A percentile compares a stretch with the other conserved stretches of the same genome.
Conservation (phyloP, 1,284 basidiomycete genomes). For the Puccinia horiana region DNA sequence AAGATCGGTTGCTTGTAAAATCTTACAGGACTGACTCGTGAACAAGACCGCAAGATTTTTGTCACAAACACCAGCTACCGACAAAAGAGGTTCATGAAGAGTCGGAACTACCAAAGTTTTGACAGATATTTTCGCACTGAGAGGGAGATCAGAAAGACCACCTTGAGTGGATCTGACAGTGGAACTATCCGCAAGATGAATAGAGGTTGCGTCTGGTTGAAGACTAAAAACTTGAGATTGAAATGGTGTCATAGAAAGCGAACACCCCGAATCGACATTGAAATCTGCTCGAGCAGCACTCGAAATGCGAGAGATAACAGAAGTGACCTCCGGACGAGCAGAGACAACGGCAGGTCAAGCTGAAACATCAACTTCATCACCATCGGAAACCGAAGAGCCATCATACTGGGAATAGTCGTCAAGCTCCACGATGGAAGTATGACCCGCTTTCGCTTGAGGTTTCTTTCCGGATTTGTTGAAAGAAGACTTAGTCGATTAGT, state of each 20-base stretch:
- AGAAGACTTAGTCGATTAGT: not conserved
- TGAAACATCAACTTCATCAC: not conserved
- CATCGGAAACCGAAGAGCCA: no score
- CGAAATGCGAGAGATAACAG: not conserved
- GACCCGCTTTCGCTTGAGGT: not conserved
- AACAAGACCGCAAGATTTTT: not conserved
- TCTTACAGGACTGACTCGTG: not conserved
- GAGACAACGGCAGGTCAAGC: not conserved
- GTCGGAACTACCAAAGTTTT: not conserved
- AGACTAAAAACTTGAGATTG: not conserved
- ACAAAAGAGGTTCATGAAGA: conserved; percentile 1
- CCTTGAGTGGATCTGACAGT: not conserved
- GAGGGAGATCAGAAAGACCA: not conserved
- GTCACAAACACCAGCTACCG: not conserved
- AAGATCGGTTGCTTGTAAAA: not conserved
- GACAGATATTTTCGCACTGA: no score
- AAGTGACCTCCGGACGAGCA: not conserved
- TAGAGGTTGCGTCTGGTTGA: not conserved
- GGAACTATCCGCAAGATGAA: not conserved
- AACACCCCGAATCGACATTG: conserved; percentile 30
- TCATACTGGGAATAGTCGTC: no score
- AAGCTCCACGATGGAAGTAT: not conserved
- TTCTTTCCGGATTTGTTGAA: not conserved
- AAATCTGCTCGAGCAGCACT: not conserved
- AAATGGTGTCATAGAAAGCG: conserved; percentile 3